Percentiles rank a stretch among this genome's conserved stretches.
Evolutionary conservation across 257 asterid species (phyloP).

Genomic region (Solanum lignicaule): DNA sequence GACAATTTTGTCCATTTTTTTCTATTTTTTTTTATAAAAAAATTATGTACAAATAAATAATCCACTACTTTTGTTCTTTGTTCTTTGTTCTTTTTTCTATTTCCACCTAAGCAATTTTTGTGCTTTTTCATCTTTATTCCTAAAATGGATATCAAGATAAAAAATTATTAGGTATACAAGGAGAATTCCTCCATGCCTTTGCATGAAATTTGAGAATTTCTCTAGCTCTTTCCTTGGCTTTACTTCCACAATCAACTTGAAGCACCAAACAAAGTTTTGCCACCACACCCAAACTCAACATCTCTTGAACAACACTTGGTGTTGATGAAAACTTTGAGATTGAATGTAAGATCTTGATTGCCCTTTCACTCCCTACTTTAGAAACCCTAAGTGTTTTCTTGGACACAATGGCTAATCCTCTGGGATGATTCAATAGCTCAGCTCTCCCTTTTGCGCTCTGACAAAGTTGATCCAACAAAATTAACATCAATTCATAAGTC

Average conservation of each 20-base stretch:
- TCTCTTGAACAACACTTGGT: constrained; percentile 37
- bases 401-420: constrained; percentile 68
- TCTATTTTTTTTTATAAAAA: too few relatives aligned
- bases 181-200: constrained; percentile 55
- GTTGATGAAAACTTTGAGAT: constrained; percentile 47
- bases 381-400: constrained; percentile 83
- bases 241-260: constrained; percentile 52
- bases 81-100: too few relatives aligned
- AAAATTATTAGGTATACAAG: constrained; percentile 42
- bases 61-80: too few relatives aligned
- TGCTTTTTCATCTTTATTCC: background rate
- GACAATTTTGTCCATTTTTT: too few relatives aligned
- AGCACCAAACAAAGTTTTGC: constrained; percentile 53
- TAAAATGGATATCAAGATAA: constrained; percentile 29
- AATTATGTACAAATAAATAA: too few relatives aligned
- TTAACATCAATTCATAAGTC: constrained; percentile 34
- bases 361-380: constrained; percentile 45
- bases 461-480: constrained; percentile 46
- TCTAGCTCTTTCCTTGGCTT: constrained; percentile 56
- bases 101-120: background rate
- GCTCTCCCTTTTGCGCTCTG: constrained; percentile 86
- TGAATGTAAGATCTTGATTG: constrained; percentile 51
- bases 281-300: constrained; percentile 68
- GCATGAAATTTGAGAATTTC: constrained; percentile 56
- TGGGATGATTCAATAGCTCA: constrained; percentile 51